A percentile compares a stretch with the other conserved stretches of the same genome.
Evolutionary conservation across 768 basidiomycete species (phyloP).

Genomic region (Antrodiella citrinella): DNA sequence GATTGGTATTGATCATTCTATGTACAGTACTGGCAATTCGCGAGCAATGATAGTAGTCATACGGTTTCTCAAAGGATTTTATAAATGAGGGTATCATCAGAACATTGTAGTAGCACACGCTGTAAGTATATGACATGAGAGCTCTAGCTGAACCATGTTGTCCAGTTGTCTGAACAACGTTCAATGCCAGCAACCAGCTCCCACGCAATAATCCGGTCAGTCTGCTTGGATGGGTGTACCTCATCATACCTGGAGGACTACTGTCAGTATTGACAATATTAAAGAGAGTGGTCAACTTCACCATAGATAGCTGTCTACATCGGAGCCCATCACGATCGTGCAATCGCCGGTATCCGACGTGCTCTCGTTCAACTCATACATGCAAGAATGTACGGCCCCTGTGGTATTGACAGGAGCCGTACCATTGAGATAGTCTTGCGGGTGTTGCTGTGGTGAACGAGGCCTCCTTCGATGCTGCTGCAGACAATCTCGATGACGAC

Average conservation of each 20-base stretch:
- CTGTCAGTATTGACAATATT: not conserved
- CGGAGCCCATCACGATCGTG: slow-evolving; percentile 33
- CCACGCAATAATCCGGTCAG: slow-evolving; percentile 42
- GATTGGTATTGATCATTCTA: too few relatives aligned
- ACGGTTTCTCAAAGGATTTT: too few relatives aligned
- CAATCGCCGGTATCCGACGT: slow-evolving; percentile 23
- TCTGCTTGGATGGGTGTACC: slow-evolving; percentile 51
- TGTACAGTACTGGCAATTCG: slow-evolving; percentile 10
- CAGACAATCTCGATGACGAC: too few relatives aligned
- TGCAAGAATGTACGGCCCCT: slow-evolving; percentile 40
- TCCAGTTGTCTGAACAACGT: slow-evolving; percentile 35
- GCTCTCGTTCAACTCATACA: slow-evolving; percentile 28
- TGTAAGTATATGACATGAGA: too few relatives aligned
- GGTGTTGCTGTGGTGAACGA: too few relatives aligned
- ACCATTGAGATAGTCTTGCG: slow-evolving; percentile 50
- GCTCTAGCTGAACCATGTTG: slow-evolving; percentile 41
- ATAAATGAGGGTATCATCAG: too few relatives aligned
- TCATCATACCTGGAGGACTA: slow-evolving; percentile 50
- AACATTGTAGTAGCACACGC: too few relatives aligned
- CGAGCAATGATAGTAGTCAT: slow-evolving; percentile 1
- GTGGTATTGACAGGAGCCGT: slow-evolving; percentile 55
- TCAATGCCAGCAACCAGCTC: slow-evolving; percentile 39
- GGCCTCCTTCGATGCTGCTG: too few relatives aligned
- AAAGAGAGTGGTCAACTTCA: not conserved
- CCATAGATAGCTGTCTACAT: slow-evolving; percentile 55